A percentile compares a stretch with the other conserved stretches of the same genome.
These are phyloP conservation scores for Citeromyces matritensis DNA, from an alignment of 805 yeast genomes.

Conservation along the genomic window DNA sequence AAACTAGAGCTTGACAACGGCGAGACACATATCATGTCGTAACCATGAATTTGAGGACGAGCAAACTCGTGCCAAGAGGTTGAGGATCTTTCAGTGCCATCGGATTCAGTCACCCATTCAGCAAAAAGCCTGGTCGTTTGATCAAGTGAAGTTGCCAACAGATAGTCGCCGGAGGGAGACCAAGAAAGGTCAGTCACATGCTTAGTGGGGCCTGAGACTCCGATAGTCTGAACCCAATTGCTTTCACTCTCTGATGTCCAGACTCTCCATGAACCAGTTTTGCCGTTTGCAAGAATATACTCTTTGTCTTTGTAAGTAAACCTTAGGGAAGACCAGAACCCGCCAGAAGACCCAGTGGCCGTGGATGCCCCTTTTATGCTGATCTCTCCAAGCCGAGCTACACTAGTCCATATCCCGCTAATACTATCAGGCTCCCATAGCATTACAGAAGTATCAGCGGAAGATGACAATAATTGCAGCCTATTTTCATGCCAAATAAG, in stretches of 20 bases:
- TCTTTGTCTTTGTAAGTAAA: conserved; percentile 25
- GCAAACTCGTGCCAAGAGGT: conserved; percentile 81
- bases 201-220: conserved; percentile 63
- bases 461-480: conserved; percentile 58
- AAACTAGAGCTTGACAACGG: conserved; percentile 46
- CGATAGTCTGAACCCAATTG: conserved; percentile 25
- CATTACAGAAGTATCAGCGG: conserved; percentile 90
- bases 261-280: conserved; percentile 82
- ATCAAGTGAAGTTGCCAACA: conserved; percentile 72
- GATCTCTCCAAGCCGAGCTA: conserved; percentile 74
- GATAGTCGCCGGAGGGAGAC: conserved; percentile 49
- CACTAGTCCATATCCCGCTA: conserved; percentile 85
- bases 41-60: conserved; percentile 96
- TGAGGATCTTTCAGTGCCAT: conserved; percentile 12
- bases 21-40: conserved; percentile 78
- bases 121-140: conserved; percentile 85
- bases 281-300: conserved; percentile 67
- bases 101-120: conserved; percentile 28
- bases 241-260: conserved; percentile 26
- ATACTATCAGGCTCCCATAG: conserved; percentile 81
- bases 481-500: conserved; percentile 66
- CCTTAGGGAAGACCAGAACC: conserved; percentile 61
- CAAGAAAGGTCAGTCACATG: conserved; percentile 72
- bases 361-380: conserved; percentile 95
- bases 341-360: conserved; percentile 86